Base-by-base conservation (phyloP, 345 rosid genomes). In the Mangifera indica region DNA sequence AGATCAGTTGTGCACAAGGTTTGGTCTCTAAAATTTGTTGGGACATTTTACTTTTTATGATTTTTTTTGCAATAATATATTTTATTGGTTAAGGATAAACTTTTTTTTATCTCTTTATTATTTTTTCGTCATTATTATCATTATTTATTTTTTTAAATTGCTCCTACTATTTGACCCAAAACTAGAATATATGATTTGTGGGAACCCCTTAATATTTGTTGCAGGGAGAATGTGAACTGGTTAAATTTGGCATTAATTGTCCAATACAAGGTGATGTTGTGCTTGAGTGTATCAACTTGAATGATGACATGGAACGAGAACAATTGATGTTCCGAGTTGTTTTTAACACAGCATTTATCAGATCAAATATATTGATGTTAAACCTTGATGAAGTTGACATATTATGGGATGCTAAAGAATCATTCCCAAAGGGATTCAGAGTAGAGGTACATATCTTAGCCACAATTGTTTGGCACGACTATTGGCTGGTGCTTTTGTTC, bases 321-420 rank as follows among this genome's bases (percentile, higher is more conserved):
- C 82, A 72, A 72, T 87, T 92, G 90, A 84, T 92, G 87, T 94
- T 92, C 77, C 86, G 95, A 57, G 88, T 81, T 74, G 96, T 90
- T 82, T 92, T 92, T 81, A 94, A 94, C 81, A 90, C 97, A 9
- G 93, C 97, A 63, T 92, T 94, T 81, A 92, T 94, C 64, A 84
- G 97, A 79, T 92, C 98, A 73, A 94, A 94, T 58, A 94, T 94
- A 74, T 85, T 94, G 86, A 94, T 94, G 87, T 92, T 94, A 57
- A 94, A 89, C 66, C 90, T 85, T 62, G 97, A 94, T 72, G 98
- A 94, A 72, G 86, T 94, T 70, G 98, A 92, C 78, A 86, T 81
- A 32, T 71, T 90, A 69, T 94, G 98, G 98, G 85, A 89, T 76
- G 81, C 84, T 52, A 92, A 87, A 81, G 97, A 89, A 66, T 84